Evolutionary conservation across 1,284 basidiomycete species (phyloP).

Genomic region (Apiotrichum porosum): DNA sequence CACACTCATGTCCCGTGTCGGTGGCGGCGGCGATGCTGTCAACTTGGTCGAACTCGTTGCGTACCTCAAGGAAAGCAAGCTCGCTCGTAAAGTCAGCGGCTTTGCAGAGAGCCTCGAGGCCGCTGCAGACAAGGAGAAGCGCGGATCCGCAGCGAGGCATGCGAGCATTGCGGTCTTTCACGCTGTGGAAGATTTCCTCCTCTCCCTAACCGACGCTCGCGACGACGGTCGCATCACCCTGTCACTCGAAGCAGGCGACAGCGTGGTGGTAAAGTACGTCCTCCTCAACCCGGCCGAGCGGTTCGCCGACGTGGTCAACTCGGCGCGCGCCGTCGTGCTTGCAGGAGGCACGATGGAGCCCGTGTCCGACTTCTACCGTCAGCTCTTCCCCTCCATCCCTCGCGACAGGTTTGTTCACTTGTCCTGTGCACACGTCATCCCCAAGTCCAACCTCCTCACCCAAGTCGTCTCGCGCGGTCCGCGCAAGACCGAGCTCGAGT

Average conservation of each 20-base stretch:
- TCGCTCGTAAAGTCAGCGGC: conserved; percentile 64
- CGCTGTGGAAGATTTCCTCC: conserved; percentile 75
- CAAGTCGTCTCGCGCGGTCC: conserved; percentile 76
- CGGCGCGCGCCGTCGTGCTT: conserved; percentile 75
- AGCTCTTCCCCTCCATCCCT: conserved; percentile 70
- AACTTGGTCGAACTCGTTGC: conserved; percentile 78
- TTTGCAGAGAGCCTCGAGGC: conserved; percentile 57
- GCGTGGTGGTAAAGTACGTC: conserved; percentile 72
- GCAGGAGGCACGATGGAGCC: conserved; percentile 98
- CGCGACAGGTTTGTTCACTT: conserved; percentile 66
- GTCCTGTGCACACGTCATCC: conserved; percentile 91
- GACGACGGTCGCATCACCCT: conserved; percentile 61
- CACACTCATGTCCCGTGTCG: conserved; percentile 63
- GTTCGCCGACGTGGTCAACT: conserved; percentile 74
- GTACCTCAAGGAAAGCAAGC: conserved; percentile 82
- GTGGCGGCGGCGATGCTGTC: conserved; percentile 57
- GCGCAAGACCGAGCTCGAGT: conserved; percentile 67
- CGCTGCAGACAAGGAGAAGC: neutral
- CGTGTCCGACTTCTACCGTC: conserved; percentile 79
- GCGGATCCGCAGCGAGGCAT: conserved; percentile 24
- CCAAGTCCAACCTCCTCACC: conserved; percentile 69
- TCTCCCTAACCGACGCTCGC: conserved; percentile 72
- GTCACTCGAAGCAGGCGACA: conserved; percentile 24
- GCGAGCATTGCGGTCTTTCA: conserved; percentile 71
- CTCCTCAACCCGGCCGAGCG: conserved; percentile 87